Evolutionary conservation across 2,329 filamentous ascomycete genomes (phyloP).

Genomic region (Fusarium acutatum): DNA sequence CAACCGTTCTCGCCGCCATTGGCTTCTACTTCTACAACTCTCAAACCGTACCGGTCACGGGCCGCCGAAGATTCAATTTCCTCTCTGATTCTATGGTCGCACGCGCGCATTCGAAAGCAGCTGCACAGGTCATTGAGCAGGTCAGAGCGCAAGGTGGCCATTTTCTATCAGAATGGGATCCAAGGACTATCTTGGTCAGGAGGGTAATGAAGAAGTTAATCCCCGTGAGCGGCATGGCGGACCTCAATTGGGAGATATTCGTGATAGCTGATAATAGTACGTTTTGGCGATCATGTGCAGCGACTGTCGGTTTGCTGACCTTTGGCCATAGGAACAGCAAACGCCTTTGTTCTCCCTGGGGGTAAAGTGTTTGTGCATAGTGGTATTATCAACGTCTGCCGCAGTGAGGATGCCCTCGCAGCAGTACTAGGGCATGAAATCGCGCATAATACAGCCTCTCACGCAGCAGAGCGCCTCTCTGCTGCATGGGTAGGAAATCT

Average conservation of each 20-base stretch:
- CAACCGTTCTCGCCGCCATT: slow-evolving; percentile 55
- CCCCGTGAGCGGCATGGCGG: slow-evolving; percentile 68
- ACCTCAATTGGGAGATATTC: slow-evolving; percentile 73
- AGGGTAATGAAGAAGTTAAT: slow-evolving; percentile 73
- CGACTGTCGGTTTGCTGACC: neutral
- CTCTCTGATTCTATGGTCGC: slow-evolving; percentile 66
- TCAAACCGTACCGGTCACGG: slow-evolving; percentile 77
- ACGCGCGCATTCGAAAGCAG: slow-evolving; percentile 44
- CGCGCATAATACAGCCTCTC: slow-evolving; percentile 76
- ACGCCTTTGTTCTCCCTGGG: slow-evolving; percentile 81
- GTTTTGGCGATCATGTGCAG: slow-evolving; percentile 26
- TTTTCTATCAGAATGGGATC: slow-evolving; percentile 69
- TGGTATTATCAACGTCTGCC: slow-evolving; percentile 74
- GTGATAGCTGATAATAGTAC: slow-evolving; percentile 73
- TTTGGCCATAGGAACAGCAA: slow-evolving; percentile 57
- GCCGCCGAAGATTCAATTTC: slow-evolving; percentile 76
- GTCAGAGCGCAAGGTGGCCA: slow-evolving; percentile 59
- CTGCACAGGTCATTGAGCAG: slow-evolving; percentile 58
- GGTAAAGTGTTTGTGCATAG: slow-evolving; percentile 84
- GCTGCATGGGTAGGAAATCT: slow-evolving; percentile 61
- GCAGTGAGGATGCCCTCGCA: slow-evolving; percentile 74
- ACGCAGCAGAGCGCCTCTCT: slow-evolving; percentile 71
- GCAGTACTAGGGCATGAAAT: slow-evolving; percentile 83
- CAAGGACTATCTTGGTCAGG: slow-evolving; percentile 64
- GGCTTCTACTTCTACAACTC: slow-evolving; percentile 74